phyloP scores from a whole-genome alignment of 2,329 filamentous ascomycete species.

The Cladosporium sp. region DNA sequence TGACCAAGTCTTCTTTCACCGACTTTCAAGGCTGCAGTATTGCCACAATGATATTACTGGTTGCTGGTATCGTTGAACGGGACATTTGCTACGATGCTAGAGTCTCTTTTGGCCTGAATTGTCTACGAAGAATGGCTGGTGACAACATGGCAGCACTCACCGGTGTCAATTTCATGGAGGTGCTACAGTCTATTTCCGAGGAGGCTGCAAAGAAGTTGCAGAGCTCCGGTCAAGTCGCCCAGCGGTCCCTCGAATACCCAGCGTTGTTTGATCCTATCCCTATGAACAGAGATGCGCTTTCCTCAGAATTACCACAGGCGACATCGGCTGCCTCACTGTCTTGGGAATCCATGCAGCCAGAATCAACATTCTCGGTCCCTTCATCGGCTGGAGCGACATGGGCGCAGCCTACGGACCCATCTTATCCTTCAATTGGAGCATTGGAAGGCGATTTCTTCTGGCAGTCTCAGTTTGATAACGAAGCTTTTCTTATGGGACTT shows the following conservation, averaged over 20 bases:
- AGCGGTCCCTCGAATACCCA: too few species aligned
- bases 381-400: not conserved
- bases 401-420: not conserved
- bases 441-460: not conserved
- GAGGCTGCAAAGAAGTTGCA: conserved; percentile 5
- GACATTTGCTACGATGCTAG: conserved; percentile 6
- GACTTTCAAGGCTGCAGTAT: conserved; percentile 14
- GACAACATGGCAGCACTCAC: not conserved
- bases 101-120: conserved; percentile 2
- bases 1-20: conserved; percentile 9
- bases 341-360: too few species aligned
- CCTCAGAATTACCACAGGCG: too few species aligned
- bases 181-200: not conserved
- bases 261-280: too few species aligned
- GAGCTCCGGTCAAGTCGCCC: too few species aligned
- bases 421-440: not conserved
- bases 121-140: conserved; percentile 4
- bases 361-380: not conserved
- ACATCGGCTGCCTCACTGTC: too few species aligned
- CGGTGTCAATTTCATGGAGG: conserved; percentile 8
- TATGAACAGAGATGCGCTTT: too few species aligned
- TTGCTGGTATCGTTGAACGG: conserved; percentile 5
- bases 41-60: conserved; percentile 9
- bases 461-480: not conserved
- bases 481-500: conserved; percentile 1